Evolutionary conservation across 2,329 filamentous ascomycete species (phyloP).

Genomic region (Lasiodiplodia theobromae): DNA sequence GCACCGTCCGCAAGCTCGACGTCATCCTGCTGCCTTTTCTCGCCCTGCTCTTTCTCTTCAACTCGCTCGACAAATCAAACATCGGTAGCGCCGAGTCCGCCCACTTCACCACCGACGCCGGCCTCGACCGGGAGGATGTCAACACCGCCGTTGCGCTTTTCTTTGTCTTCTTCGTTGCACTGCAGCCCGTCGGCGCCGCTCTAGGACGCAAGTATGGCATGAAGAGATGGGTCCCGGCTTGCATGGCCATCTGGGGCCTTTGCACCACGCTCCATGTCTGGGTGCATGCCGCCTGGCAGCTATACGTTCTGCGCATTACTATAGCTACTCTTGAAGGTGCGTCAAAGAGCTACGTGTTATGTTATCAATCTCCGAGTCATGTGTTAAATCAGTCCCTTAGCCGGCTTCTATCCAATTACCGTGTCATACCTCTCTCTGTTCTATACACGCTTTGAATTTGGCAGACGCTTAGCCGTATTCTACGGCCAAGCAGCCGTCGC

Average conservation of each 20-base stretch:
- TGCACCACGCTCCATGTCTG: slow-evolving; percentile 58
- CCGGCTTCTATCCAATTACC: slow-evolving; percentile 66
- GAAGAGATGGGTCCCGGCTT: slow-evolving; percentile 62
- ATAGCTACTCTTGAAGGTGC: slow-evolving; percentile 57
- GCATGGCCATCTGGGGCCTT: slow-evolving; percentile 63
- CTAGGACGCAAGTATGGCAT: slow-evolving; percentile 65
- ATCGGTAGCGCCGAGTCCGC: slow-evolving; percentile 65
- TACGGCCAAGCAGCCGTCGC: slow-evolving; percentile 65
- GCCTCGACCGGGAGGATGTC: slow-evolving; percentile 59
- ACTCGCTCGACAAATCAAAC: slow-evolving; percentile 61
- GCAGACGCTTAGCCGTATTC: slow-evolving; percentile 60
- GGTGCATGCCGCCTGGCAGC: slow-evolving; percentile 55
- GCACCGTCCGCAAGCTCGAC: slow-evolving; percentile 58
- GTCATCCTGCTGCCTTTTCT: slow-evolving; percentile 59
- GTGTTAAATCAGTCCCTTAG: slow-evolving; percentile 37
- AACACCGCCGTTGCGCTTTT: slow-evolving; percentile 65
- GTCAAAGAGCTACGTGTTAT: slow-evolving; percentile 17
- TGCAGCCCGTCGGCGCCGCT: slow-evolving; percentile 64
- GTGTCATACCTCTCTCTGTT: slow-evolving; percentile 66
- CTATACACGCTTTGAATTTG: slow-evolving; percentile 66
- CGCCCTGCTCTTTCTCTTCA: slow-evolving; percentile 60
- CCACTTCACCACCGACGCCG: slow-evolving; percentile 65
- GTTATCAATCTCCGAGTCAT: background rate
- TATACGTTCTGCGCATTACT: slow-evolving; percentile 53
- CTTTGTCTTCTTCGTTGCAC: slow-evolving; percentile 65